Conservation (phyloP, 352 stramenopile genomes). For the Phytophthora capsici region DNA sequence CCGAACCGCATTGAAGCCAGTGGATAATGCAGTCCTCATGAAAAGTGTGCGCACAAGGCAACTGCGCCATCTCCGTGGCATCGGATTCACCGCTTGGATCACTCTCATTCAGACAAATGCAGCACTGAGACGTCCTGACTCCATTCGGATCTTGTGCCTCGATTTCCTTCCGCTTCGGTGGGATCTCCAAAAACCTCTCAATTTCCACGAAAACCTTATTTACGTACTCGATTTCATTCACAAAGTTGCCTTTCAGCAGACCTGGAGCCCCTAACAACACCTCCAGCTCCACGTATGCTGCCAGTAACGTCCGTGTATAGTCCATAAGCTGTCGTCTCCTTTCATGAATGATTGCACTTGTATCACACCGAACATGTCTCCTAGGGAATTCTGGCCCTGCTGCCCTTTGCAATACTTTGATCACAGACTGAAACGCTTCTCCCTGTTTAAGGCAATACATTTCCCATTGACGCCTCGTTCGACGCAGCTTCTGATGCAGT, state of each 20-base stretch:
- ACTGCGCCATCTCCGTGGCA: slow-evolving; percentile 34
- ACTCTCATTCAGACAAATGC: slow-evolving; percentile 30
- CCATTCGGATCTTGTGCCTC: slow-evolving; percentile 11
- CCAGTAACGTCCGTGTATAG: slow-evolving; percentile 26
- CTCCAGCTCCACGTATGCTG: slow-evolving; percentile 34
- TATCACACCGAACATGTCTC: slow-evolving; percentile 43
- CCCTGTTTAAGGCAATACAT: slow-evolving; percentile 21
- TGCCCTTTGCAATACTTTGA: slow-evolving; percentile 16
- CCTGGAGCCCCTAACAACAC: slow-evolving; percentile 22
- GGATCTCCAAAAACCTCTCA: slow-evolving; percentile 38
- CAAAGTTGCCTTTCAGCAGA: slow-evolving; percentile 7
- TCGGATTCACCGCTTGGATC: not conserved
- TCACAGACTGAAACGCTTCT: slow-evolving; percentile 11
- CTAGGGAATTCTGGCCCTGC: slow-evolving; percentile 28
- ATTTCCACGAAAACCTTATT: slow-evolving; percentile 28
- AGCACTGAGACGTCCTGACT: slow-evolving; percentile 14
- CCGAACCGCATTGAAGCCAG: slow-evolving; percentile 59
- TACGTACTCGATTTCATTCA: slow-evolving; percentile 19
- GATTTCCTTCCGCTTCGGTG: slow-evolving; percentile 36
- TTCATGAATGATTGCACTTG: slow-evolving; percentile 29
- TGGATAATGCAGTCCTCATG: slow-evolving; percentile 68
- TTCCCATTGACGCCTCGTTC: slow-evolving; percentile 24
- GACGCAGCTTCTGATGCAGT: slow-evolving; percentile 24
- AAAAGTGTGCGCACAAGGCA: slow-evolving; percentile 59
- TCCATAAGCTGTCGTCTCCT: slow-evolving; percentile 26